Percentiles rank a stretch among this genome's conserved stretches.
Evolutionary conservation across 768 basidiomycete species (phyloP).

Genomic region (Kwoniella pini): DNA sequence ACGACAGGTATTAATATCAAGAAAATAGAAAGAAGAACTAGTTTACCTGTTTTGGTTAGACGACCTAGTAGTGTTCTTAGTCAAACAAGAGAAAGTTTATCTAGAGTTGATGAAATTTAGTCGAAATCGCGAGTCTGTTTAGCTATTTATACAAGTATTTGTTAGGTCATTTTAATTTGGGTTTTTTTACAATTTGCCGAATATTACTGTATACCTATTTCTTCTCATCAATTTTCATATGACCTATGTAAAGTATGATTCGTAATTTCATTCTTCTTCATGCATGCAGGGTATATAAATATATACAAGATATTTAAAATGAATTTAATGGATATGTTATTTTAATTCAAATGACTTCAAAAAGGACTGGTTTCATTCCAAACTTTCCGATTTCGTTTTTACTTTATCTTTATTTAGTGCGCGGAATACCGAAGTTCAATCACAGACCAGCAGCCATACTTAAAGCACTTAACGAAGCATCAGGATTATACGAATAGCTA

Average conservation of each 20-base stretch:
- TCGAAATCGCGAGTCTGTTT: too few relatives aligned
- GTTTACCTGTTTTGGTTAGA: constrained; percentile 22
- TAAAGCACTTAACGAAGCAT: constrained; percentile 19
- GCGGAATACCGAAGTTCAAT: not conserved
- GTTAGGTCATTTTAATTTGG: too few relatives aligned
- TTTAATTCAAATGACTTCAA: too few relatives aligned
- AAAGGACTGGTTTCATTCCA: too few relatives aligned
- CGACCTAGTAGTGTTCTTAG: not conserved
- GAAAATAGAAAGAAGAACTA: constrained; percentile 17
- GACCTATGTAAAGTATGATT: too few relatives aligned
- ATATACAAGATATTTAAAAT: not conserved
- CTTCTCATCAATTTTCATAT: too few relatives aligned
- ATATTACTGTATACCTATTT: too few relatives aligned
- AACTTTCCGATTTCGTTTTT: too few relatives aligned
- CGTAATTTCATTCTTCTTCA: not conserved
- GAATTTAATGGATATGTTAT: too few relatives aligned
- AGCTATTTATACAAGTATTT: too few relatives aligned
- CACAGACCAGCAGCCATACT: constrained; percentile 7
- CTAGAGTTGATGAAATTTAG: constrained; percentile 4
- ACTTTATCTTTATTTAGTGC: too few relatives aligned
- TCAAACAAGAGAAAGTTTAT: not conserved
- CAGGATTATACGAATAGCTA: constrained; percentile 44
- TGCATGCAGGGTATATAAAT: constrained; percentile 2
- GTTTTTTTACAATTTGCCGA: too few relatives aligned
- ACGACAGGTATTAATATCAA: not conserved